A percentile compares a stretch with the other conserved stretches of the same genome.
Evolutionary conservation across 441 rosid species (phyloP).

Genomic region (Hura crepitans): DNA sequence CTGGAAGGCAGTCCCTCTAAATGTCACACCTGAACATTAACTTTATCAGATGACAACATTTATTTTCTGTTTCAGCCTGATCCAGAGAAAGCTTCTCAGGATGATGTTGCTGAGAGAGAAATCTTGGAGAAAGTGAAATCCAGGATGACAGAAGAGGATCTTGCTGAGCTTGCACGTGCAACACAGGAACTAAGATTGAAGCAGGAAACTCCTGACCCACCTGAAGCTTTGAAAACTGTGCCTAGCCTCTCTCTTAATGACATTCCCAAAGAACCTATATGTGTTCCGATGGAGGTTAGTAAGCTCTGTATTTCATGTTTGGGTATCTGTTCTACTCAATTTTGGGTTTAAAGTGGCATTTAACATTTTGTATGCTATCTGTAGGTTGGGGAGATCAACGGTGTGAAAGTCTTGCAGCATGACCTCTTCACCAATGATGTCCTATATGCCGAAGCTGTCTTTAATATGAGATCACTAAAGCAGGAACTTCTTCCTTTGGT

Average conservation of each 20-base stretch:
- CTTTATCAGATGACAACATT: conserved; percentile 2
- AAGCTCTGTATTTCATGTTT: conserved; percentile 14
- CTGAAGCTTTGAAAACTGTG: conserved; percentile 72
- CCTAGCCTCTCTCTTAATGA: conserved; percentile 70
- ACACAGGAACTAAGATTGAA: conserved; percentile 75
- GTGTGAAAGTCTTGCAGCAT: conserved; percentile 78
- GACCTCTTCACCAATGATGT: conserved; percentile 92
- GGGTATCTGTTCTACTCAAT: neutral
- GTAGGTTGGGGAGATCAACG: conserved; percentile 74
- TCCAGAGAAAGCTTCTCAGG: conserved; percentile 73
- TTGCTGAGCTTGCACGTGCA: conserved; percentile 72
- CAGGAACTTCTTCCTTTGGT: conserved; percentile 77
- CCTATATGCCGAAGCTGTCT: conserved; percentile 77
- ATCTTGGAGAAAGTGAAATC: conserved; percentile 56
- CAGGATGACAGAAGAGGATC: conserved; percentile 81
- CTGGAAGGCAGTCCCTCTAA: conserved; percentile 1
- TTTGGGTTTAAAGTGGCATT: conserved; percentile 15
- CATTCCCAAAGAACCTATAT: conserved; percentile 79
- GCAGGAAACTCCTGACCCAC: conserved; percentile 94
- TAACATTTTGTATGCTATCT: conserved; percentile 22
- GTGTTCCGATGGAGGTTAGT: conserved; percentile 65
- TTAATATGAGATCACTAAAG: conserved; percentile 67
- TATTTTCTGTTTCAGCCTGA: conserved; percentile 55
- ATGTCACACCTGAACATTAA: conserved; percentile 1
- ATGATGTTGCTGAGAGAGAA: conserved; percentile 73